phyloP scores from a whole-genome alignment of 2,329 filamentous ascomycete species.

The Arthrobotrys musiformis region DNA sequence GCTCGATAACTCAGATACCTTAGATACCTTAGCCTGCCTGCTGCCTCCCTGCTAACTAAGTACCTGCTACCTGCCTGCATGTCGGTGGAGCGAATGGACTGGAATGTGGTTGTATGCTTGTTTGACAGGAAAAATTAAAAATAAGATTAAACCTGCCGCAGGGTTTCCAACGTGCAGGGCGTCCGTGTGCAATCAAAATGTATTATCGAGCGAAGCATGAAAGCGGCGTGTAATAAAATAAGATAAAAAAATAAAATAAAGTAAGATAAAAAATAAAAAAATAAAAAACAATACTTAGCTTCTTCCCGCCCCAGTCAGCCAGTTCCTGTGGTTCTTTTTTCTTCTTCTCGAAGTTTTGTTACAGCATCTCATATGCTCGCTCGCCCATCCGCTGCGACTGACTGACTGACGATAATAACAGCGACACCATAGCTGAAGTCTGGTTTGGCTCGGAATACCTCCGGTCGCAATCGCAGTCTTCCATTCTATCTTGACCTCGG shows the following conservation, averaged over 20 bases:
- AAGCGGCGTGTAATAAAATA: not conserved
- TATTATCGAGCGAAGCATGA: not conserved
- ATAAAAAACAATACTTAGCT: not conserved
- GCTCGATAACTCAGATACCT: not conserved
- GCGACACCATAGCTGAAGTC: not conserved
- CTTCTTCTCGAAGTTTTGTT: not conserved
- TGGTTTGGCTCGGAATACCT: not conserved
- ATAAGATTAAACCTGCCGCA: constrained; percentile 47
- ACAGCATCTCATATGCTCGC: not conserved
- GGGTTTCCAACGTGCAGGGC: constrained; percentile 12
- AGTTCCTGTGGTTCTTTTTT: not conserved
- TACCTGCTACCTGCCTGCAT: not conserved
- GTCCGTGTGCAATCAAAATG: constrained; percentile 15
- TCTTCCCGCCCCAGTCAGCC: not conserved
- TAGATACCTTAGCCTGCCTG: not conserved
- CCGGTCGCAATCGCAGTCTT: not conserved
- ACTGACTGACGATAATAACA: not conserved
- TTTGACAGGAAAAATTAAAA: constrained; percentile 39
- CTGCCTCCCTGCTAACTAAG: not conserved
- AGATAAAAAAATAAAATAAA: not conserved
- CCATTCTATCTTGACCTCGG: not conserved
- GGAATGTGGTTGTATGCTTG: constrained; percentile 10
- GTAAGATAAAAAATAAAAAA: not conserved
- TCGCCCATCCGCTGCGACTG: not conserved
- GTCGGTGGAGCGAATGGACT: constrained; percentile 9